Conservation (phyloP, 352 stramenopile species). For the Aphanomyces invadans region DNA sequence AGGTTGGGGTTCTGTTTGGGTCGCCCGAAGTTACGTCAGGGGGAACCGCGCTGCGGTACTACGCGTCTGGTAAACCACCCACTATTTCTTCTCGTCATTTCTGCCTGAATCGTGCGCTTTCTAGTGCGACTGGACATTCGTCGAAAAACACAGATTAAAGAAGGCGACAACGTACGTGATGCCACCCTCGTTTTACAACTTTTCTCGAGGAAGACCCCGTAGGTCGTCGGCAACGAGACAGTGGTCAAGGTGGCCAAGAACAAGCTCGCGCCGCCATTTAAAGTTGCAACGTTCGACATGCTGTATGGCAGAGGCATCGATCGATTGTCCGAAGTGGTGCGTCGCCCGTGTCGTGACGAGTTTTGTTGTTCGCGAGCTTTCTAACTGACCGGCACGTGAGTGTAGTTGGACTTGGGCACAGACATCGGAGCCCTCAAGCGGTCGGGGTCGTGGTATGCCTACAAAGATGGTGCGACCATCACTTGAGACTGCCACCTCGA, state of each 20-base stretch:
- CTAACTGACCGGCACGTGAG: too few species aligned
- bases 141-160: slow-evolving; percentile 88
- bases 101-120: slow-evolving; percentile 88
- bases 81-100: slow-evolving; percentile 40
- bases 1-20: slow-evolving; percentile 94
- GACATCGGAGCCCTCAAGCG: slow-evolving; percentile 69
- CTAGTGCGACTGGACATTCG: slow-evolving; percentile 93
- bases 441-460: slow-evolving; percentile 64
- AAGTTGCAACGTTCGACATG: slow-evolving; percentile 94
- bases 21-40: slow-evolving; percentile 95
- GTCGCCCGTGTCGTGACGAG: slow-evolving; percentile 12
- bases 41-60: slow-evolving; percentile 78
- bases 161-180: slow-evolving; percentile 69
- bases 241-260: slow-evolving; percentile 99
- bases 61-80: slow-evolving; percentile 40
- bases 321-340: slow-evolving; percentile 69
- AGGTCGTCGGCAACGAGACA: slow-evolving; percentile 94
- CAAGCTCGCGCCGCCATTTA: slow-evolving; percentile 96
- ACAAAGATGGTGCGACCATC: background rate
- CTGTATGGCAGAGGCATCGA: slow-evolving; percentile 96
- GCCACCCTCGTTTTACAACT: too few species aligned
- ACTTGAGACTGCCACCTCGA: background rate
- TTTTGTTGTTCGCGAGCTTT: too few species aligned
- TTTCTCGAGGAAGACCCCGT: too few species aligned
- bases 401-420: slow-evolving; percentile 61